These are phyloP conservation scores for Coemansia sp. DNA, from an alignment of 192 early-diverging fungal genomes.

Conservation along the genomic window DNA sequence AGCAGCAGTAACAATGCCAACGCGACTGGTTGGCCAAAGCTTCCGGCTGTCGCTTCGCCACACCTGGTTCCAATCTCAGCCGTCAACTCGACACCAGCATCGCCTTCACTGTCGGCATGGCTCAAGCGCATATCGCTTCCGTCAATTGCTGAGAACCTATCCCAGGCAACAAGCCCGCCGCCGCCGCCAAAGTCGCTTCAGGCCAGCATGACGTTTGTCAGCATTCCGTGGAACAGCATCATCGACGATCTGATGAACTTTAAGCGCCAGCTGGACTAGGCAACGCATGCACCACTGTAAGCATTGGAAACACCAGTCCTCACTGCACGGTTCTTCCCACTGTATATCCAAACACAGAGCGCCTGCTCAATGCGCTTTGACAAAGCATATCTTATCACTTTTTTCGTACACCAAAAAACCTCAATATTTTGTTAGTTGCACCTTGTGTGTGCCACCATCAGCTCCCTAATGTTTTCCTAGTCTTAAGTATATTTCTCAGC, in stretches of 20 bases:
- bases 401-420: slow-evolving; percentile 2
- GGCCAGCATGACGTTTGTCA: slow-evolving; percentile 91
- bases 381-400: slow-evolving; percentile 8
- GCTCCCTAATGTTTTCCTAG: background rate
- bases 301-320: background rate
- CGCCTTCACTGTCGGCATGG: slow-evolving; percentile 53
- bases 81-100: slow-evolving; percentile 49
- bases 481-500: background rate
- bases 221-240: slow-evolving; percentile 89
- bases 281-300: background rate
- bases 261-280: slow-evolving; percentile 52
- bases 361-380: slow-evolving; percentile 13
- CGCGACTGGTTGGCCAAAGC: no score
- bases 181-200: slow-evolving; percentile 69
- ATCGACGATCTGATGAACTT: slow-evolving; percentile 58
- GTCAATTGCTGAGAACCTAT: slow-evolving; percentile 55
- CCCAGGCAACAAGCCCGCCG: slow-evolving; percentile 53
- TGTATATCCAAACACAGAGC: slow-evolving; percentile 2
- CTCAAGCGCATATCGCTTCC: slow-evolving; percentile 58
- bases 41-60: slow-evolving; percentile 45
- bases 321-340: background rate
- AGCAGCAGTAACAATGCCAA: no score
- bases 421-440: slow-evolving; percentile 9
- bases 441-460: no score
- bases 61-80: slow-evolving; percentile 46